phyloP scores from a whole-genome alignment of 176 grass and related monocot genomes.

The Bromus sterilis region DNA sequence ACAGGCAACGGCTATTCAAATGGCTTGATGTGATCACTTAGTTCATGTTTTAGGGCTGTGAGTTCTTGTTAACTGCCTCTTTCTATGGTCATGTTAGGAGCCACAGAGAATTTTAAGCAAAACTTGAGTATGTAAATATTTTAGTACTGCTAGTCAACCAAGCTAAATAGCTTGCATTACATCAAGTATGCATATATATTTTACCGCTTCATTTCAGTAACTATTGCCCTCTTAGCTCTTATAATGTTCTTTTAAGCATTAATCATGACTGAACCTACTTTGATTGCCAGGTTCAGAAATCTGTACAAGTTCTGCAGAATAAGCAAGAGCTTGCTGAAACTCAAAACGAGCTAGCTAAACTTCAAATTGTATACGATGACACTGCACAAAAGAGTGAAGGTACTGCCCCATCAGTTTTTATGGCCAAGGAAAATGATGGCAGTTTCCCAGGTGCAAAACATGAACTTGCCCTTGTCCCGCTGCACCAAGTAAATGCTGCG shows the following conservation, averaged over 20 bases:
- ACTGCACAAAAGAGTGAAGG: conserved; percentile 50
- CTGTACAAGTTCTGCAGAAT: conserved; percentile 72
- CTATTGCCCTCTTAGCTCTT: not conserved
- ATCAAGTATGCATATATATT: not conserved
- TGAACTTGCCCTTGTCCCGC: conserved; percentile 63
- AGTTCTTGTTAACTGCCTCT: not conserved
- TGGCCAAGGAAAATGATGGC: conserved; percentile 46
- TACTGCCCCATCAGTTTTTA: conserved; percentile 33
- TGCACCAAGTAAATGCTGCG: conserved; percentile 40
- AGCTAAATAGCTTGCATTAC: not conserved
- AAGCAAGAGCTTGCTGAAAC: conserved; percentile 76
- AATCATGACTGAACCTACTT: conserved; percentile 3
- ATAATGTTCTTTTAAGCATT: not conserved
- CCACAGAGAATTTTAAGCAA: not conserved
- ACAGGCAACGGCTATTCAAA: not conserved
- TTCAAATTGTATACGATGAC: conserved; percentile 66
- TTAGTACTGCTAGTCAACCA: not conserved
- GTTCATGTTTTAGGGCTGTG: not conserved
- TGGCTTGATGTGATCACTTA: not conserved
- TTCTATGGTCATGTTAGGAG: not conserved
- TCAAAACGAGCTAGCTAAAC: conserved; percentile 72
- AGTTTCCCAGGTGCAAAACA: conserved; percentile 33
- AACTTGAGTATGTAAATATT: not conserved
- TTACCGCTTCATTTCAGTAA: not conserved
- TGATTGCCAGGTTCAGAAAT: conserved; percentile 65